Evolutionary conservation across 495 filamentous ascomycete genomes (phyloP).

Genomic region (Oidiodendron maius): DNA sequence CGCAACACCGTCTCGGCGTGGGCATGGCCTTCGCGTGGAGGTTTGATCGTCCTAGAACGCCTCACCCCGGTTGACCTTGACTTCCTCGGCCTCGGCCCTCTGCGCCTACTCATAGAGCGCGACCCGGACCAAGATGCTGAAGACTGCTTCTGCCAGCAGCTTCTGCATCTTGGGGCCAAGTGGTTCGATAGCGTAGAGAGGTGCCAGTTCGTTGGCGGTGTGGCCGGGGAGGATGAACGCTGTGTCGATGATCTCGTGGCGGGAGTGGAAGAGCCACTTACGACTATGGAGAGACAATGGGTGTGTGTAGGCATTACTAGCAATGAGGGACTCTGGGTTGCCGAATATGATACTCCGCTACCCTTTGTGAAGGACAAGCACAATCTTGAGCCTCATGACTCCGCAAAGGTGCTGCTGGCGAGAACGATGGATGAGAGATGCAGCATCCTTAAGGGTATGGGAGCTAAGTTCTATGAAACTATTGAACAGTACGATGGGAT

Average conservation of each 20-base stretch:
- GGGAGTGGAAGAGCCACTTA: neutral
- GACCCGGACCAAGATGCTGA: neutral
- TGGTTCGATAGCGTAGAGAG: conserved; percentile 8
- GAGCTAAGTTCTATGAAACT: conserved; percentile 8
- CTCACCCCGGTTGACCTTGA: conserved; percentile 2
- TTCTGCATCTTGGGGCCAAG: conserved; percentile 3
- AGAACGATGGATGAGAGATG: conserved; percentile 13
- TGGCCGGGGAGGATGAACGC: neutral
- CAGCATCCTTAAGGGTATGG: conserved; percentile 10
- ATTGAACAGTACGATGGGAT: conserved; percentile 10
- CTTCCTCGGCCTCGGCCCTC: conserved; percentile 1
- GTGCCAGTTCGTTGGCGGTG: neutral
- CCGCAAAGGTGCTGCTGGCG: conserved; percentile 8
- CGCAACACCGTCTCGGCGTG: neutral
- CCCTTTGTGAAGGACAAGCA: conserved; percentile 10
- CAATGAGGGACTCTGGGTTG: conserved; percentile 9
- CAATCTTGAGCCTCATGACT: conserved; percentile 5
- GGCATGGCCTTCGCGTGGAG: conserved; percentile 6
- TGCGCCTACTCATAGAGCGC: neutral
- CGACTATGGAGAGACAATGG: conserved; percentile 6
- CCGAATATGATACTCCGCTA: conserved; percentile 10
- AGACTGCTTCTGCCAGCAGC: conserved; percentile 3
- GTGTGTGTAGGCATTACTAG: neutral
- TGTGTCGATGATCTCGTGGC: neutral
- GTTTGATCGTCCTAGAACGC: conserved; percentile 1